Conservation (phyloP, 805 yeast species). For the Wickerhamiella siamensis region DNA sequence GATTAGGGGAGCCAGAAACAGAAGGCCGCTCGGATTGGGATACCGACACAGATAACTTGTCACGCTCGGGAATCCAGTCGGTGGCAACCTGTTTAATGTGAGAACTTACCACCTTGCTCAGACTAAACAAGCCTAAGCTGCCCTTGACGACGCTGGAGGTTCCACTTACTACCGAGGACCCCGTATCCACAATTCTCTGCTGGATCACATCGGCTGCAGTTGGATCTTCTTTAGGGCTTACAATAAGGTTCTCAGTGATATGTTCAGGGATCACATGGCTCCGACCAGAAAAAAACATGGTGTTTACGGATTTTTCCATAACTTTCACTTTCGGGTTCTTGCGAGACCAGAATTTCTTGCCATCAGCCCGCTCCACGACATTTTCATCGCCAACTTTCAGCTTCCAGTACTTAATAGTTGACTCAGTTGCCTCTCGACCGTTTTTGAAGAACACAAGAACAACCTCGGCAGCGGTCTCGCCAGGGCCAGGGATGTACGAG, state of each 20-base stretch:
- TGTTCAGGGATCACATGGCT: background rate
- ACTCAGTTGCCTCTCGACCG: background rate
- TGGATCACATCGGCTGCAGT: background rate
- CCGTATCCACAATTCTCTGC: background rate
- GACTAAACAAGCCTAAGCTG: background rate
- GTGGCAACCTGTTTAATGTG: background rate
- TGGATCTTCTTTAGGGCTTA: background rate
- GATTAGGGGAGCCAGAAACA: background rate
- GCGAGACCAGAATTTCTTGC: background rate
- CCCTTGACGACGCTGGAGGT: background rate
- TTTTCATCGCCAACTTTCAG: background rate
- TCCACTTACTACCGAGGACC: background rate
- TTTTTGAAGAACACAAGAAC: background rate
- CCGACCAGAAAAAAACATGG: background rate
- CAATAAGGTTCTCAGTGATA: background rate
- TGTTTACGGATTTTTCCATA: background rate
- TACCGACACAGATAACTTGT: background rate
- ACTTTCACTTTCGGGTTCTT: background rate
- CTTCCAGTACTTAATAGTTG: background rate
- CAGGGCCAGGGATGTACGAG: slow-evolving; percentile 3
- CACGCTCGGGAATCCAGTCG: background rate
- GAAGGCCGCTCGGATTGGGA: background rate
- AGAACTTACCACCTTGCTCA: background rate
- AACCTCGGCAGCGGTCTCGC: background rate
- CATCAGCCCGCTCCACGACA: background rate